Base-by-base conservation (phyloP, 331 rosid genomes). In the Cucumis variabilis region DNA sequence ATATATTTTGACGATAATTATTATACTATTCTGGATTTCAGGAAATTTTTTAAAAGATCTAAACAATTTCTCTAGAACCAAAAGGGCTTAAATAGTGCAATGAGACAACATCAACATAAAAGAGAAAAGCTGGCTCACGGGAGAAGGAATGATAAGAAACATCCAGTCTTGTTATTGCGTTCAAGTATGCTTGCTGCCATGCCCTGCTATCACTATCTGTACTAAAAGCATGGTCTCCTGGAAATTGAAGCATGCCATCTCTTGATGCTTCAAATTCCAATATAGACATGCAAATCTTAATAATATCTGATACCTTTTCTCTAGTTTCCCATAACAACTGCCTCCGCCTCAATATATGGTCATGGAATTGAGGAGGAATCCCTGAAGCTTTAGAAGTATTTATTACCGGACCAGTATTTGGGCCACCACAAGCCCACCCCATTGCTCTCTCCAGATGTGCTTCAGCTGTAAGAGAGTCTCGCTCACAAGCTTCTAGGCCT, bases 391-490 rank as follows among this genome's bases (percentile, higher is more conserved):
- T 93, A 74, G 98, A 90, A 84, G 90, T 28, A 90, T 90, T 95
- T 87, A 95, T 94, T 63, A 92, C 78, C 69, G 93, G 87, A 86
- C 90, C 91, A 41, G 96, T 90, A 91, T 90, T 96, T 77, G 99
- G 94, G 88, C 92, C 96, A 30, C 98, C 99, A 85, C 98, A 96
- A 71, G 98, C 98, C 99, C 99, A 96, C 51, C 95, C 90, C 99
- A 96, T 96, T 73, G 99, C 99, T 92, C 99, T 94, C 94, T 95
- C 98, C 86, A 96, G 98, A 88, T 96, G 98, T 69, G 94, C 98
- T 93, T 96, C 99, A 53, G 98, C 98, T 51, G 94, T 86, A 87
- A 92, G 90, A 88, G 98, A 94, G 90, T 88, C 91, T 89, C 51
- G 93, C 44, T 94, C 99, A 89, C 96, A 94, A 71, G 98, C 93